Percentiles rank a stretch among this genome's conserved stretches.
Evolutionary conservation across 768 basidiomycete species (phyloP).

Genomic region (Phaffia australis): DNA sequence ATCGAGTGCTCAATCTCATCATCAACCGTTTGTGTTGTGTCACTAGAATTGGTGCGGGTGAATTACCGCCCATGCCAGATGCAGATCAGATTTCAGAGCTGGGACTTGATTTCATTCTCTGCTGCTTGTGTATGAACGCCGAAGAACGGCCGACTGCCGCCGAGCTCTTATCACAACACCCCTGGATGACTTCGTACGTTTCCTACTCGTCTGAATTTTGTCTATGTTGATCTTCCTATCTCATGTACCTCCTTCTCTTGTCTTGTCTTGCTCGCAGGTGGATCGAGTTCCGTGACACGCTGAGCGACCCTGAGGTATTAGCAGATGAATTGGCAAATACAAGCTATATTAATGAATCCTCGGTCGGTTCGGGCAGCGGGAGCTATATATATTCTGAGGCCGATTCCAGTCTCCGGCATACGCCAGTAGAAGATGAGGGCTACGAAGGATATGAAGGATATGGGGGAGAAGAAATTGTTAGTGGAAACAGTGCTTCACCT

Average conservation of each 20-base stretch:
- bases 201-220: constrained; percentile 34
- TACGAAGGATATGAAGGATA: constrained; percentile 1
- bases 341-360: not conserved
- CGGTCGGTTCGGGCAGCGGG: not conserved
- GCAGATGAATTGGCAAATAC: not conserved
- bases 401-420: not conserved
- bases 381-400: constrained; percentile 2
- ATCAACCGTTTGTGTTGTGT: not conserved
- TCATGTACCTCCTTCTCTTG: not conserved
- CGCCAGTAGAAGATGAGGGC: not conserved
- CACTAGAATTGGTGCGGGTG: constrained; percentile 23
- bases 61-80: constrained; percentile 85
- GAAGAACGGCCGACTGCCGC: constrained; percentile 67
- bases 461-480: not conserved
- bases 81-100: constrained; percentile 73
- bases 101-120: constrained; percentile 87
- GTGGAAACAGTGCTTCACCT: too few species aligned
- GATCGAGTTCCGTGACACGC: constrained; percentile 8
- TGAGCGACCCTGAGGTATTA: not conserved
- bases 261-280: not conserved
- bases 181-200: constrained; percentile 48
- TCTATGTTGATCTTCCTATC: not conserved
- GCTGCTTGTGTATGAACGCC: constrained; percentile 80
- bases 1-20: not conserved
- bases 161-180: constrained; percentile 66